Conservation (phyloP, 2,329 filamentous ascomycete genomes). For the Calonectria pteridis region DNA sequence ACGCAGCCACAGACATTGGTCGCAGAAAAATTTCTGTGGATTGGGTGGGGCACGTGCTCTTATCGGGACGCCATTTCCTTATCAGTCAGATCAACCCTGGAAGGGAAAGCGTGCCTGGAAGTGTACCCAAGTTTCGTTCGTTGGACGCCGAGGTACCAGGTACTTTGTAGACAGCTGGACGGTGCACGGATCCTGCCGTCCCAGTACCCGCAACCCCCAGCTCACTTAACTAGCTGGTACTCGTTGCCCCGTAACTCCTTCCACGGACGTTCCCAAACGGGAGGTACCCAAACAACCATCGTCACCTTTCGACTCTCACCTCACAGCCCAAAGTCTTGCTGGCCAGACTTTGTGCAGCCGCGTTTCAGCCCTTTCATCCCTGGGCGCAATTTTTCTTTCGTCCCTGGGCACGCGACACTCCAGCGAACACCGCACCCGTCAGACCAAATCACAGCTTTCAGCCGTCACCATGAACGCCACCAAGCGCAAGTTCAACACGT, state of each 20-base stretch:
- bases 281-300: conserved; percentile 21
- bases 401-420: neutral
- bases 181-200: neutral
- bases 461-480: conserved; percentile 73
- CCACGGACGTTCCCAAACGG: conserved; percentile 18
- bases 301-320: conserved; percentile 6
- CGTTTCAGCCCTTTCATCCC: neutral
- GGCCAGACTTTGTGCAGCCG: conserved; percentile 18
- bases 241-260: conserved; percentile 18
- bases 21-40: conserved; percentile 45
- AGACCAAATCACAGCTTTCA: neutral
- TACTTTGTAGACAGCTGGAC: neutral
- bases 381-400: neutral
- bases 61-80: conserved; percentile 33
- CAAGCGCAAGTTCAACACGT: conserved; percentile 86
- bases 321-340: conserved; percentile 13
- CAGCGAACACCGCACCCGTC: neutral
- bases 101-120: neutral
- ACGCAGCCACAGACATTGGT: conserved; percentile 20
- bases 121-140: neutral
- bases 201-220: neutral
- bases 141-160: neutral
- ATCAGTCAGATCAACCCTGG: conserved; percentile 23
- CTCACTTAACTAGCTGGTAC: neutral
- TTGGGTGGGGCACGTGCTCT: conserved; percentile 36